A percentile compares a stretch with the other conserved stretches of the same genome.
Conservation (phyloP, 176 grass and related monocot genomes). For the Aegilops bicornis region DNA sequence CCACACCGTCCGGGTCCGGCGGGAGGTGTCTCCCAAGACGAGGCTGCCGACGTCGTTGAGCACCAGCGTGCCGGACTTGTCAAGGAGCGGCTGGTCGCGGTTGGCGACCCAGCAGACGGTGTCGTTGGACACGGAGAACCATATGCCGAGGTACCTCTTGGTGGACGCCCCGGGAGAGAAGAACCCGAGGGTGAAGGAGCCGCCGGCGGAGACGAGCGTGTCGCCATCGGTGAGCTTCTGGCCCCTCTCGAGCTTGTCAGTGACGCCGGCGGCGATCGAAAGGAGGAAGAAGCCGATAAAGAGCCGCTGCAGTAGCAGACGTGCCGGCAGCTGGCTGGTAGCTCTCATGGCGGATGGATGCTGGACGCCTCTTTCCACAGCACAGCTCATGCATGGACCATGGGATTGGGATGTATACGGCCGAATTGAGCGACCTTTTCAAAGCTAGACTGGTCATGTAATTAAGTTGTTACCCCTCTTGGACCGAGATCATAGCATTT, state of each 20-base stretch:
- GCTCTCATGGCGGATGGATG: background rate
- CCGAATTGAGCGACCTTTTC: background rate
- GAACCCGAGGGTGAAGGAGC: conserved; percentile 31
- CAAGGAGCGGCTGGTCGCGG: background rate
- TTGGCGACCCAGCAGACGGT: conserved; percentile 25
- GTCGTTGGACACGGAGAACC: background rate
- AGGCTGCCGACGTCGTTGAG: background rate
- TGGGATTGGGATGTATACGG: background rate
- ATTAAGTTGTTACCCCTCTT: background rate
- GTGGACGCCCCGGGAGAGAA: background rate
- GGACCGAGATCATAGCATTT: background rate
- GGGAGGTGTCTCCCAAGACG: background rate
- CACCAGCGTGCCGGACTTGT: background rate
- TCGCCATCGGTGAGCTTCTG: conserved; percentile 20
- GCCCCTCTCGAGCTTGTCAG: background rate
- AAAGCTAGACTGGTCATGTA: background rate
- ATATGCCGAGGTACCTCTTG: conserved; percentile 29
- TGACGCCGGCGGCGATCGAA: background rate
- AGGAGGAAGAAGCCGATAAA: background rate
- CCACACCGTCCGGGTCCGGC: background rate
- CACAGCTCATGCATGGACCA: background rate
- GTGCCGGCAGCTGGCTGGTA: background rate
- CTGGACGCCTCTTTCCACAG: background rate
- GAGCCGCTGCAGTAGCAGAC: background rate
- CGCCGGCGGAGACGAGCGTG: background rate